Base-by-base conservation (phyloP, 2,329 filamentous ascomycete species). In the Tolypocladium endophyticum region DNA sequence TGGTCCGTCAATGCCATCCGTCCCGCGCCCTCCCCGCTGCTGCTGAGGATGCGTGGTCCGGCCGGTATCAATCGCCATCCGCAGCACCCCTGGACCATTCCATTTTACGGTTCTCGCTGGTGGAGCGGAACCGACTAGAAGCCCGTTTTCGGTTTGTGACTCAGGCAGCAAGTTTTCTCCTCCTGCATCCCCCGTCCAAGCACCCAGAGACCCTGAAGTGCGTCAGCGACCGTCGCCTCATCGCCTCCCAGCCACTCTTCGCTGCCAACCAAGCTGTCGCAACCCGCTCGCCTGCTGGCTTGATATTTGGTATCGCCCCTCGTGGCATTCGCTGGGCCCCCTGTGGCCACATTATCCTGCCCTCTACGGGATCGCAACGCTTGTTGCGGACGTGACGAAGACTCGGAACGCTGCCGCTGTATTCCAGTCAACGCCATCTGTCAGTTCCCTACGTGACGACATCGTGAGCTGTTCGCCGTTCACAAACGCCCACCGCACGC, bases 91-190 rank as follows among this genome's bases (percentile, higher is more conserved):
- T 53, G 28, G 18, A 18, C 28, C 39, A 39, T 35, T 45, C 11
- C n/a, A n/a, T 14, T 12, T 56, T 23, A 57, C 39, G 28, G 38
- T 25, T 57, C 50, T 35, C n/a, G 12, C 56, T 36, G 41, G 55
- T 47, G 56, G 56, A 56, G 35, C 56, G n/a, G 56, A 57, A 71
- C 55, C 63, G 63, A 63, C 69, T 69, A 71, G 69, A 70, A 70
- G 58, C 57, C 56, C 58, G 58, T 64, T 59, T 68, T 61, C 56
- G 64, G 57, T 69, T 67, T 67, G 63, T 71, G 70, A 72, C 71
- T 73, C 69, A 74, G 72, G 72, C 72, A 72, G 65, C 70, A 70
- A 72, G 60, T 63, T 61, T 60, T 57, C 57, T 57, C 57, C 55
- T 59, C 56, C 55, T 50, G 36, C 41, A 59, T 59, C 57, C 61